Evolutionary conservation across 2,329 filamentous ascomycete species (phyloP).

Genomic region (Leptographium radiaticola): DNA sequence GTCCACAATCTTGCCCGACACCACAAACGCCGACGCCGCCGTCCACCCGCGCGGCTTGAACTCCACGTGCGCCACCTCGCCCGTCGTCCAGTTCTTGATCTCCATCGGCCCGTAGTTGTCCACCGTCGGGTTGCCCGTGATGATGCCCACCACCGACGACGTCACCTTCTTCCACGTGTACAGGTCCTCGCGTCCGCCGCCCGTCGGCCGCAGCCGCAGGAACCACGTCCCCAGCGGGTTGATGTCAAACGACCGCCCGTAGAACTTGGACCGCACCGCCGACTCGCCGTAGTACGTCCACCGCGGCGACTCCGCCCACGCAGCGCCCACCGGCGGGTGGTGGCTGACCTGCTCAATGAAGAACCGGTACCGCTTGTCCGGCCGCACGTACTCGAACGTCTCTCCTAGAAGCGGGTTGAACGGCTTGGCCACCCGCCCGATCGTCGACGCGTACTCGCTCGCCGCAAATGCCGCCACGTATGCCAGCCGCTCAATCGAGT

Average conservation of each 20-base stretch:
- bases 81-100: slow-evolving; percentile 93
- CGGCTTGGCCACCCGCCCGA: slow-evolving; percentile 91
- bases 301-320: slow-evolving; percentile 78
- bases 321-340: slow-evolving; percentile 87
- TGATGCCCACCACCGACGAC: slow-evolving; percentile 94
- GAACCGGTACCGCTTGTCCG: slow-evolving; percentile 96
- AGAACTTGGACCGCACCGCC: slow-evolving; percentile 90
- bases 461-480: slow-evolving; percentile 94
- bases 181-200: slow-evolving; percentile 65
- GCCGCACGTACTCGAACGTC: slow-evolving; percentile 90
- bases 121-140: slow-evolving; percentile 90
- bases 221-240: slow-evolving; percentile 97
- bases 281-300: slow-evolving; percentile 99
- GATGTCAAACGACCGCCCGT: slow-evolving; percentile 94
- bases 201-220: slow-evolving; percentile 63
- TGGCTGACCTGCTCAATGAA: slow-evolving; percentile 98
- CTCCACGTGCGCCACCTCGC: slow-evolving; percentile 76
- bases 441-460: slow-evolving; percentile 93
- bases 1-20: slow-evolving; percentile 76
- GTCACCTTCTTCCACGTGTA: slow-evolving; percentile 99
- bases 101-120: slow-evolving; percentile 98
- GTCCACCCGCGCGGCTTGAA: slow-evolving; percentile 97
- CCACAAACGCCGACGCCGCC: slow-evolving; percentile 78
- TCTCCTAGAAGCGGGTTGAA: slow-evolving; percentile 96
- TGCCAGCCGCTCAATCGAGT: slow-evolving; percentile 82